These are phyloP conservation scores for Coniochaeta hoffmannii DNA, from an alignment of 2,329 filamentous ascomycete species.

Conservation along the genomic window DNA sequence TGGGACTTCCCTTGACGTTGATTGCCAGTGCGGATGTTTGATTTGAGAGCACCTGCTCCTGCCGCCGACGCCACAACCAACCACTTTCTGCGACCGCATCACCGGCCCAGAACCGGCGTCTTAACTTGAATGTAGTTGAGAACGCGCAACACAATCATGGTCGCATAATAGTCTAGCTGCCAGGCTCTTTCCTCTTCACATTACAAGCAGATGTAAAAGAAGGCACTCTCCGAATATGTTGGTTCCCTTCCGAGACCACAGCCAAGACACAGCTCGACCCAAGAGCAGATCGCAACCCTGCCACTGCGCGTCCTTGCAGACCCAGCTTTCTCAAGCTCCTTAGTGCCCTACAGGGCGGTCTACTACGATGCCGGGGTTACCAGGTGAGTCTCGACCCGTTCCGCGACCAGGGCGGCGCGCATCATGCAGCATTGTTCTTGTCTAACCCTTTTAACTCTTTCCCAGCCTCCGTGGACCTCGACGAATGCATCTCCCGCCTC, in stretches of 20 bases:
- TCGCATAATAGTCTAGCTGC: neutral
- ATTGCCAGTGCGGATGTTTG: neutral
- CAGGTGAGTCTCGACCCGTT: conserved; percentile 15
- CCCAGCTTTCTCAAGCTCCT: neutral
- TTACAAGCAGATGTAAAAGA: neutral
- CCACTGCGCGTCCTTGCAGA: neutral
- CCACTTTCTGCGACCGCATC: neutral
- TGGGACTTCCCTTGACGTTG: neutral
- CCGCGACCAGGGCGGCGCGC: neutral
- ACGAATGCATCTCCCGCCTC: conserved; percentile 94
- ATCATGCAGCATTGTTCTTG: neutral
- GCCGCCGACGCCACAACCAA: neutral
- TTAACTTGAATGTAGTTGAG: neutral
- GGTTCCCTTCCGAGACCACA: conserved; percentile 17
- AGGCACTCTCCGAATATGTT: conserved; percentile 16
- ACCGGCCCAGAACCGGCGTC: neutral
- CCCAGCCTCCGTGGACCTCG: conserved; percentile 87
- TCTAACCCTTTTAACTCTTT: conserved; percentile 7
- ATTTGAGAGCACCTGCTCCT: neutral
- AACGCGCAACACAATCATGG: neutral
- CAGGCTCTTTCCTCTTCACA: neutral
- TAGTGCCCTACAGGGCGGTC: neutral
- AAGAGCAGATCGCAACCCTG: neutral
- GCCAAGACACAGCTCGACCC: conserved; percentile 15
- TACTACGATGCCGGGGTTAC: conserved; percentile 23